Conservation (phyloP, 1,284 basidiomycete species). For the Stygiomarasmius scandens region DNA sequence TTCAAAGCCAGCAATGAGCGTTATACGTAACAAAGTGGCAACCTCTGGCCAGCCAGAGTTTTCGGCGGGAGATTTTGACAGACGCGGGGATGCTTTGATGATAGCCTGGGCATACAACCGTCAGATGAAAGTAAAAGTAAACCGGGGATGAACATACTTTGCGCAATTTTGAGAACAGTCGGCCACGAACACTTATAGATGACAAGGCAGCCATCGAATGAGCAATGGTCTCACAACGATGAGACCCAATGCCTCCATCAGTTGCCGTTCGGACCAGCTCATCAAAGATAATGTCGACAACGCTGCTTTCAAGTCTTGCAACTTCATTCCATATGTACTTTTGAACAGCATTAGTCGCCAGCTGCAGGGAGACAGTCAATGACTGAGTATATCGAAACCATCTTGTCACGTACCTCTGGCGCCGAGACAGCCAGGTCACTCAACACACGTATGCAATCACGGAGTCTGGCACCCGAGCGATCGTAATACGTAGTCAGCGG, state of each 20-base stretch:
- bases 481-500: slow-evolving; percentile 69
- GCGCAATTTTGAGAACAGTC: slow-evolving; percentile 76
- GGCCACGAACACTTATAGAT: slow-evolving; percentile 77
- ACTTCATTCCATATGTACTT: slow-evolving; percentile 79
- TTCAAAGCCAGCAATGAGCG: slow-evolving; percentile 72
- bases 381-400: neutral
- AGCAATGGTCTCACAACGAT: slow-evolving; percentile 74
- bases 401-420: slow-evolving; percentile 52
- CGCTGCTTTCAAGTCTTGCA: slow-evolving; percentile 62
- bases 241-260: slow-evolving; percentile 78
- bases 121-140: neutral
- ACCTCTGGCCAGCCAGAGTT: slow-evolving; percentile 86
- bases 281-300: slow-evolving; percentile 74
- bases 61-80: slow-evolving; percentile 57
- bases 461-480: slow-evolving; percentile 68
- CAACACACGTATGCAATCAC: slow-evolving; percentile 78
- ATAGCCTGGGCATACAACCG: slow-evolving; percentile 51
- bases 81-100: slow-evolving; percentile 67
- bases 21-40: slow-evolving; percentile 74
- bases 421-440: slow-evolving; percentile 76
- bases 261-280: slow-evolving; percentile 80
- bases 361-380: slow-evolving; percentile 39
- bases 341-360: slow-evolving; percentile 64
- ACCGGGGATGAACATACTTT: slow-evolving; percentile 50
- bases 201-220: slow-evolving; percentile 76